Evolutionary conservation across 371 early-diverging fungal species (phyloP), one percentile per base, ranked within the genome.

Genomic region (Sporodiniella umbellata): DNA sequence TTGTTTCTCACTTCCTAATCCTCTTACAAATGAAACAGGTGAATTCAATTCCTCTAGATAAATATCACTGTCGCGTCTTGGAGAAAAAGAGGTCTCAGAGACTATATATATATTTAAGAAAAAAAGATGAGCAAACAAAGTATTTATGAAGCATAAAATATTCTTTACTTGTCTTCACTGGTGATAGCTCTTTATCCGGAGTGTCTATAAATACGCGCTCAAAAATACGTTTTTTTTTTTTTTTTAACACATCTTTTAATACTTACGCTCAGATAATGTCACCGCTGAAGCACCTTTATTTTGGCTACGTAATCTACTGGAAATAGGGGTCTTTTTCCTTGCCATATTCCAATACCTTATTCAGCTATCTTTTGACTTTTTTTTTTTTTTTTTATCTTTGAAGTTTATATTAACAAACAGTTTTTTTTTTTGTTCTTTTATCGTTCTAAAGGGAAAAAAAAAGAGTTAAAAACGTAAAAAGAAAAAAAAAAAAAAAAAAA

Each of bases 11-110:
- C 31, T 33, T 8, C 15, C 8, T 12, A 42, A 26, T 2, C 54
- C 59, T 50, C 59, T 44, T 4, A 53, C 42, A 45, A 49, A 59
- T 2, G 59, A 59, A 10, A 59, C 33, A 4, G 37, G 45, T 1
- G 49, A 33, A 4, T 48, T 39, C 4, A 59, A 38, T 18, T 59
- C 59, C 21, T 59, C 59, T 25, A 59, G 33, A 25, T 59, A 53
- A 21, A 59, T 59, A 17, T 53, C 38, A 14, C 39, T 38, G 45
- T 59, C 53, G 1, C 12, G 3, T 45, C 53, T 48, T 30, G 59
- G 53, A 18, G 53, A 59, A 39, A 59, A 58, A 11, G 35, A 33
- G 15, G 11, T 38, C 28, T 38, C 21, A 14, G 8, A 39, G 22
- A 8, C 24, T 22, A 26, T n/a, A n/a, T n/a, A 14, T 25, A 10